Conservation (phyloP, 208 protist species). For the Zelonia costaricensis region DNA sequence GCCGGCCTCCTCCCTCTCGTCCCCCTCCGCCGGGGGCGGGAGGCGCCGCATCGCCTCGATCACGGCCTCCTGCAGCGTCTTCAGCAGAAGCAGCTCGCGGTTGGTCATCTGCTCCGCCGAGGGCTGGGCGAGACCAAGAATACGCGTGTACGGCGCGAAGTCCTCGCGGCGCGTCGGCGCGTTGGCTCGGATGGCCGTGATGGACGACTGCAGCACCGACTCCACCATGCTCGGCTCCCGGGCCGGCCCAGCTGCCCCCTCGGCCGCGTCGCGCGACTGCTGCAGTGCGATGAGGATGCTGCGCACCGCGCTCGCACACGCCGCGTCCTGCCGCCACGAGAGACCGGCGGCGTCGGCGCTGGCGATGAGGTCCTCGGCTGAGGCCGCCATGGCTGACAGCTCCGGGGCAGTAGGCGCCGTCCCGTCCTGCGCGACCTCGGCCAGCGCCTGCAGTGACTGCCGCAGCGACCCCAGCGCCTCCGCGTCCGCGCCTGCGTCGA, state of each 20-base stretch:
- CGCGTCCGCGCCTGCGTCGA: not conserved
- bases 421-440: conserved; percentile 8
- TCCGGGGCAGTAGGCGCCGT: not conserved
- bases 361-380: conserved; percentile 24
- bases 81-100: conserved; percentile 37
- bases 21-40: not conserved
- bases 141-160: conserved; percentile 39
- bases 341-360: conserved; percentile 16
- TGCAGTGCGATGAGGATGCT: conserved; percentile 15
- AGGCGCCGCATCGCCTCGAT: conserved; percentile 21
- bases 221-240: conserved; percentile 19
- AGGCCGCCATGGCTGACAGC: conserved; percentile 14
- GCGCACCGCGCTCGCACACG: conserved; percentile 3
- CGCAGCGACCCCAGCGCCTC: conserved; percentile 16
- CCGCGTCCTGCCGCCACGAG: conserved; percentile 20
- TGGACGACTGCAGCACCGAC: conserved; percentile 18
- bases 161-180: conserved; percentile 32
- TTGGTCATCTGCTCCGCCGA: conserved; percentile 30
- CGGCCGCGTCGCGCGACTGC: conserved; percentile 2
- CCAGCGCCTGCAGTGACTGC: conserved; percentile 17
- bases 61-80: conserved; percentile 49
- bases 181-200: conserved; percentile 4
- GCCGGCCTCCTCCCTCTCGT: not conserved
- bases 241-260: not conserved
- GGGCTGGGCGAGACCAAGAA: conserved; percentile 36